A percentile compares a stretch with the other conserved stretches of the same genome.
These are phyloP conservation scores for Monilinia vaccinii-corymbosi DNA, from an alignment of 2,329 filamentous ascomycete genomes.

Conservation along the genomic window DNA sequence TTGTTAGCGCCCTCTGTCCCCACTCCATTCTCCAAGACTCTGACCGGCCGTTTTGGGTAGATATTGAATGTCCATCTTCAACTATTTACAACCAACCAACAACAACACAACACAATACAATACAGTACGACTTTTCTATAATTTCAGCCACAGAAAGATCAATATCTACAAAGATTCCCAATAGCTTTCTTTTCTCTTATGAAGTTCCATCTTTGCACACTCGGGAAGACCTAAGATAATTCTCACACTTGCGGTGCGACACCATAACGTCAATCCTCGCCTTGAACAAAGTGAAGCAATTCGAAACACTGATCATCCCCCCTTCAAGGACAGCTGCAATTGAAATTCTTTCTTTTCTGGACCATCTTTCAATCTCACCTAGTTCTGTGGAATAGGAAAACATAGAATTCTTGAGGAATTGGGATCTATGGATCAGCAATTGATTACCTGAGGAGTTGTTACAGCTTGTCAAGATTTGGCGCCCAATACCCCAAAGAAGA, in stretches of 20 bases:
- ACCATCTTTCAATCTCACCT: neutral
- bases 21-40: conserved; percentile 11
- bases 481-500: neutral
- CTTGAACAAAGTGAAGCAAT: neutral
- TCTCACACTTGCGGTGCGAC: conserved; percentile 1
- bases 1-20: neutral
- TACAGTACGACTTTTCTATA: neutral
- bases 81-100: neutral
- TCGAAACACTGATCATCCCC: conserved; percentile 8
- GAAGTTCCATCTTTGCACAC: neutral
- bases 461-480: neutral
- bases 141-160: neutral
- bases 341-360: neutral
- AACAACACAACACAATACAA: neutral
- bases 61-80: neutral
- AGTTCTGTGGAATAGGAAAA: neutral
- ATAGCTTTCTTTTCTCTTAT: neutral
- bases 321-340: neutral
- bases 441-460: neutral
- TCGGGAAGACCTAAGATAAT: neutral
- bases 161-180: neutral
- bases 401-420: neutral
- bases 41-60: neutral
- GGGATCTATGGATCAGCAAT: neutral
- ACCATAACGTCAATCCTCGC: neutral